phyloP scores from a whole-genome alignment of 441 rosid species.

The Populus hybrid region DNA sequence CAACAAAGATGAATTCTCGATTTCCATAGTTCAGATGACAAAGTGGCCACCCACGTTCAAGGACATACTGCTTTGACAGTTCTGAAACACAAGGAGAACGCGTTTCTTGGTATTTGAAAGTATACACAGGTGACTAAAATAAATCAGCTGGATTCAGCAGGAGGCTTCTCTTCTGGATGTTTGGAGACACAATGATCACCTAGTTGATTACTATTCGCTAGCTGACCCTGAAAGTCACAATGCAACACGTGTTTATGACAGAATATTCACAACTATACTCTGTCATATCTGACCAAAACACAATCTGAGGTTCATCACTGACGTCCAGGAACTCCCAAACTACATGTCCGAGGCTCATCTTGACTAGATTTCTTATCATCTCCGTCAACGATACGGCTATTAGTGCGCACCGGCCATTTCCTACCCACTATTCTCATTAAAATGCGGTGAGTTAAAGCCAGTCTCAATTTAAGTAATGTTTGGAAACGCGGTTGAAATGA shows the following conservation, averaged over 20 bases:
- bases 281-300: neutral
- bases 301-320: neutral
- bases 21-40: too few species aligned
- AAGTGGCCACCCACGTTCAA: conserved; percentile 1
- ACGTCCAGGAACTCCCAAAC: neutral
- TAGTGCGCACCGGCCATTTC: neutral
- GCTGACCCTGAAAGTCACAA: conserved; percentile 40
- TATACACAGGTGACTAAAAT: conserved; percentile 9
- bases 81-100: neutral
- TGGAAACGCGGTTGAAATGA: too few species aligned
- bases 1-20: too few species aligned
- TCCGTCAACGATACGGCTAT: neutral
- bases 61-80: conserved; percentile 8
- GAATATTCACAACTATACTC: neutral
- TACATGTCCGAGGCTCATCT: neutral
- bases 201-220: conserved; percentile 63
- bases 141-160: conserved; percentile 43
- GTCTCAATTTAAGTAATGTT: neutral
- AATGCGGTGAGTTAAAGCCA: neutral
- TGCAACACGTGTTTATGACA: neutral
- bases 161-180: conserved; percentile 70
- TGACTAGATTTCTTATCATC: neutral
- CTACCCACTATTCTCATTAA: neutral
- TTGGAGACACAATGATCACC: conserved; percentile 63
- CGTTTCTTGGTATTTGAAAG: neutral